phyloP scores from a whole-genome alignment of 345 rosid species.

The Eucalyptus pauciflora region DNA sequence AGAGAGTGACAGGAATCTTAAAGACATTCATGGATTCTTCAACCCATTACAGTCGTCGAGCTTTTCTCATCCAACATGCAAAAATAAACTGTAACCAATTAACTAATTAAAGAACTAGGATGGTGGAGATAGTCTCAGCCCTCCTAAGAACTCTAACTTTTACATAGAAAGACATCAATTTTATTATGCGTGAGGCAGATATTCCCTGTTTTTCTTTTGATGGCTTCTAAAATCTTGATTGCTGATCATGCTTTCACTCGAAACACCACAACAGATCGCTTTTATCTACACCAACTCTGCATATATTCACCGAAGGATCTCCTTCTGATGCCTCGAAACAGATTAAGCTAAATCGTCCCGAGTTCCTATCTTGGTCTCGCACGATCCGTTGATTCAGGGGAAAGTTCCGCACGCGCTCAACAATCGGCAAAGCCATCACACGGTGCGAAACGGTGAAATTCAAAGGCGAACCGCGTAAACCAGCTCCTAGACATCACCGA shows the following conservation, averaged over 20 bases:
- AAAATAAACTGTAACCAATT: no score
- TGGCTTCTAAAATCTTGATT: background rate
- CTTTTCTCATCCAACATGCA: no score
- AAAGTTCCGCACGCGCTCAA: background rate
- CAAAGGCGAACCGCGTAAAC: background rate
- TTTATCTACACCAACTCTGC: background rate
- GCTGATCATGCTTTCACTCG: background rate
- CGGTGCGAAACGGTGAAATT: background rate
- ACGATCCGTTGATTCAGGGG: background rate
- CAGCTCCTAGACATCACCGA: background rate
- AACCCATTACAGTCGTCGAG: no score
- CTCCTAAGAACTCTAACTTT: no score
- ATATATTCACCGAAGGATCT: background rate
- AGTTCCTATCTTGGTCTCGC: no score
- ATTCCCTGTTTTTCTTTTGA: background rate
- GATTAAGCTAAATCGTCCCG: background rate
- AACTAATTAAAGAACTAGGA: no score
- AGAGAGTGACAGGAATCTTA: no score
- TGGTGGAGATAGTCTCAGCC: no score
- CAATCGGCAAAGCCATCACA: background rate
- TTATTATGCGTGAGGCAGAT: background rate
- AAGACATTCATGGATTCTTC: no score
- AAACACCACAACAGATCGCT: background rate
- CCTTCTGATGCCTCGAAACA: background rate
- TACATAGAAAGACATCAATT: background rate